phyloP scores from a whole-genome alignment of 306 rosid genomes.

The Vachellia pachyceras region DNA sequence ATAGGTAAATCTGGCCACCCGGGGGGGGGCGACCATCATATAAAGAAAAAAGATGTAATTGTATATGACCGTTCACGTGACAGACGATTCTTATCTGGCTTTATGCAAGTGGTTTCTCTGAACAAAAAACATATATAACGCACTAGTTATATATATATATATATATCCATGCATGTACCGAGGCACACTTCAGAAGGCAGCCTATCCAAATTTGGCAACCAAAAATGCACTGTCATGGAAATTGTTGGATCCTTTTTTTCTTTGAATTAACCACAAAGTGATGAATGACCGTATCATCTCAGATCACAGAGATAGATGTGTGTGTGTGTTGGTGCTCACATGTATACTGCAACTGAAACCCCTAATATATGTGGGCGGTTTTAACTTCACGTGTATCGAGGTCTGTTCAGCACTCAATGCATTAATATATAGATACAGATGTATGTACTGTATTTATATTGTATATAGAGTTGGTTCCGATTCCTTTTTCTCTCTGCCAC shows the following conservation, averaged over 20 bases:
- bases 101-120: not conserved
- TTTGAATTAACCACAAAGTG: constrained; percentile 2
- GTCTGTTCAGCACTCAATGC: constrained; percentile 25
- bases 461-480: not conserved
- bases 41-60: not conserved
- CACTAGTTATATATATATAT: not conserved
- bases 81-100: constrained; percentile 6
- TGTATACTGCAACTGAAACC: constrained; percentile 5
- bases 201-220: constrained; percentile 23
- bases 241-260: not conserved
- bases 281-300: not conserved
- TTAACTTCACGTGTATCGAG: constrained; percentile 9
- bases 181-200: not conserved
- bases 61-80: constrained; percentile 22
- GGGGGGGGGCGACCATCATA: not conserved
- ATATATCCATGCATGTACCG: not conserved
- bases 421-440: constrained; percentile 1
- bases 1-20: not conserved
- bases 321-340: not conserved
- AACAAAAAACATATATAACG: not conserved
- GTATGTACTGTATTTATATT: not conserved
- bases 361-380: not conserved
- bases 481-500: constrained; percentile 7
- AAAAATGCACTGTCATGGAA: not conserved
- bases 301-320: not conserved